Percentiles rank a stretch among this genome's conserved stretches.
Conservation (phyloP, 768 basidiomycete genomes). For the Arthromyces matolae region DNA sequence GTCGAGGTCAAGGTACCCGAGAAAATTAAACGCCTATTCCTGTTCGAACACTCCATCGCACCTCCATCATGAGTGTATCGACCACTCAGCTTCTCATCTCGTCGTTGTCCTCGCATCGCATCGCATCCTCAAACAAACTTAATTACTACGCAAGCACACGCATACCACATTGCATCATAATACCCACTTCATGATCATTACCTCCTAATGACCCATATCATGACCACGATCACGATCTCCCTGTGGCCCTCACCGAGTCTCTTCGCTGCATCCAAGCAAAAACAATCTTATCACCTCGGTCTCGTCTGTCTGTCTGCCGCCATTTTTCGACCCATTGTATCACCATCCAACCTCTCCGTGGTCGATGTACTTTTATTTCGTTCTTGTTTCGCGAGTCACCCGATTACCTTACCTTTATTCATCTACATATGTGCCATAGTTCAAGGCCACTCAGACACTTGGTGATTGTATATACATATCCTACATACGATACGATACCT, state of each 20-base stretch:
- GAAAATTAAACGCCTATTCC: constrained; percentile 62
- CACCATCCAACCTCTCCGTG: neutral
- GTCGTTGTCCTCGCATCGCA: constrained; percentile 11
- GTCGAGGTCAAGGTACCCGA: constrained; percentile 55
- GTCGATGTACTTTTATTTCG: constrained; percentile 11
- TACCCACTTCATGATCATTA: constrained; percentile 9
- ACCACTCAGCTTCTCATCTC: constrained; percentile 4
- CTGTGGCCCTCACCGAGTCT: constrained; percentile 6
- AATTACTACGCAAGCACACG: too few species aligned
- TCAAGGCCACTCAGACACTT: too few species aligned
- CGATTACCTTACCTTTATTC: too few species aligned
- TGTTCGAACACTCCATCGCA: constrained; percentile 45
- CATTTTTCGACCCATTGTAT: too few species aligned
- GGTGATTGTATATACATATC: too few species aligned
- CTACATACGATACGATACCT: too few species aligned
- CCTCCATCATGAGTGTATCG: neutral
- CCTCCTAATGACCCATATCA: constrained; percentile 10
- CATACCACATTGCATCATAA: constrained; percentile 14
- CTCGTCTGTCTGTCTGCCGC: too few species aligned
- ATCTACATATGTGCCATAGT: neutral
- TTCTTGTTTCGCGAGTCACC: too few species aligned
- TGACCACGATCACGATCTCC: constrained; percentile 9
- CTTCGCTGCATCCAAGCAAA: too few species aligned
- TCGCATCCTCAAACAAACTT: too few species aligned
- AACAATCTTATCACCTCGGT: too few species aligned